phyloP scores from a whole-genome alignment of 306 rosid species.

The Clitoria ternatea region DNA sequence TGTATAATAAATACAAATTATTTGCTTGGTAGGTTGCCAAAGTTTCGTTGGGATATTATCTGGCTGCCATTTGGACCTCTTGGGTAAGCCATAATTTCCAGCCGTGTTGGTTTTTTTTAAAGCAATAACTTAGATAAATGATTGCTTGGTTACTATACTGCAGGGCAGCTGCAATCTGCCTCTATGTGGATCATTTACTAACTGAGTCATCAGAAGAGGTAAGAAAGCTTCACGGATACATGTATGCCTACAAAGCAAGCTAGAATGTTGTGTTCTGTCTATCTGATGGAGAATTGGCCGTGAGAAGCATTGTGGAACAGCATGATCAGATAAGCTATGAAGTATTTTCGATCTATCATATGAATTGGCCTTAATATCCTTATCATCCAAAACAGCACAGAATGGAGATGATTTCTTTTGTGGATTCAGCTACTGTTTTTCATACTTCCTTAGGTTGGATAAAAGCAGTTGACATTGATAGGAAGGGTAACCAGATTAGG shows the following conservation, averaged over 20 bases:
- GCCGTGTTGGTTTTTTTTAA: slow-evolving; percentile 15
- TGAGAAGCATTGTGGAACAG: slow-evolving; percentile 20
- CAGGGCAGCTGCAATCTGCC: slow-evolving; percentile 76
- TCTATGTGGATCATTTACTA: slow-evolving; percentile 78
- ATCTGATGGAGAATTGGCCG: neutral
- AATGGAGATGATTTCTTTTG: neutral
- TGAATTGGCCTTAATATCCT: neutral
- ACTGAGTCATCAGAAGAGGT: slow-evolving; percentile 73
- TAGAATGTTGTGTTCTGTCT: slow-evolving; percentile 30
- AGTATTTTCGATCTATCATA: neutral
- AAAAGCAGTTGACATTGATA: slow-evolving; percentile 4
- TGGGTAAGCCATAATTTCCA: slow-evolving; percentile 37
- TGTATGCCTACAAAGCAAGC: slow-evolving; percentile 77
- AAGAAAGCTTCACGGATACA: slow-evolving; percentile 68
- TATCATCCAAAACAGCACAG: neutral
- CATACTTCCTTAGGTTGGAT: neutral
- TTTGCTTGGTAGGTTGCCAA: slow-evolving; percentile 55
- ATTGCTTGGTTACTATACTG: slow-evolving; percentile 18
- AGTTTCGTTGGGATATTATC: slow-evolving; percentile 80
- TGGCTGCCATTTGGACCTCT: slow-evolving; percentile 95
- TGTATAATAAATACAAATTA: neutral
- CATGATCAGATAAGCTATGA: neutral
- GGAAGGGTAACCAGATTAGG: neutral
- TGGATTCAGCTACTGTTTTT: neutral
- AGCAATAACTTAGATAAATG: slow-evolving; percentile 5